Evolutionary conservation across 192 early-diverging fungal species (phyloP), one percentile per base, ranked within the genome.

Genomic region (Fimicolochytrium jonesii): DNA sequence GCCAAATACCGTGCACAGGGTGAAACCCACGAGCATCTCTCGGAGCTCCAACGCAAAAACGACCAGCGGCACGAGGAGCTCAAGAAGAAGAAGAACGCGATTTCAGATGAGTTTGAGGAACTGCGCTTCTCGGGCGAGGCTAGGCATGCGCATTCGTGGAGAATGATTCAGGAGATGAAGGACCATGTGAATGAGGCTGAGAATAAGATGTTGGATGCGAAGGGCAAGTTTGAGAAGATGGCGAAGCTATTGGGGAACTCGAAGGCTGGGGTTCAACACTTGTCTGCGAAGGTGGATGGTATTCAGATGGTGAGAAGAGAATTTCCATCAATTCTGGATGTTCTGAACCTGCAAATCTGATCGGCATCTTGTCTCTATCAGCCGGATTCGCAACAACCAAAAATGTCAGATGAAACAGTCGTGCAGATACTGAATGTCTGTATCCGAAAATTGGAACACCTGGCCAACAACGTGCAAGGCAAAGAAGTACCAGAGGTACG

Each of bases 1-100:
- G 72, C 77, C 35, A 85, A 85, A 53, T 84, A 81, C 65, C 77
- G 80, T 45, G 72, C 77, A 6, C 83, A 85, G 57, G 76, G 79
- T 28, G 81, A 81, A 31, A 85, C 83, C 13, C 72, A 78, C 72
- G 65, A 61, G 5, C 83, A 81, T 42, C 67, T 85, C n/a, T 53
- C 69, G 11, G 65, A 70, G 36, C 65, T 84, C 5, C 69, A 76
- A 47, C 47, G 69, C 50, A 46, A 43, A 2, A 82, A 81, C 56
- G 77, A 81, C 64, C 66, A 55, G 11, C 67, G 74, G 6, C 65
- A 81, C 31, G 77, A 66, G 34, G 73, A 79, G 48, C 59, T 85
- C 6, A 81, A 78, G 46, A 66, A 56, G 37, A 64, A 75, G 54
- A 78, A 78, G 61, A 32, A 31, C 13, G 58, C 70, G 6, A 71